Percentiles rank a stretch among this genome's conserved stretches.
phyloP scores from a whole-genome alignment of 495 filamentous ascomycete species.

The Aspergillus coremiiformis region DNA sequence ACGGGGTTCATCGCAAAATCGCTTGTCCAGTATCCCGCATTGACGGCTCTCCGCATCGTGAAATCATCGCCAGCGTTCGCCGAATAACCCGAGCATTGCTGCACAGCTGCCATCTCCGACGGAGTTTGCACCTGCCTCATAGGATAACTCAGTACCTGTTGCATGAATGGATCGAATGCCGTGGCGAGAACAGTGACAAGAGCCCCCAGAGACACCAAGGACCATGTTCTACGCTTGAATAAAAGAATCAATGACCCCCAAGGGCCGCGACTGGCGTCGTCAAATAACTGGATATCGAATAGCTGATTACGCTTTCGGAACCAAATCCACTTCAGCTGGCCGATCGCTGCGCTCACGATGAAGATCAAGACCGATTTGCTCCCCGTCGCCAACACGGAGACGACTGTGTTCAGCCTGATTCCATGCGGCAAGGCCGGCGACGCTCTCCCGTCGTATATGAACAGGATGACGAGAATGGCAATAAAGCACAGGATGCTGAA shows the following conservation, averaged over 20 bases:
- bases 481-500: slow-evolving; percentile 14
- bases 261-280: slow-evolving; percentile 33
- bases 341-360: slow-evolving; percentile 18
- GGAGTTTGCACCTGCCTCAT: no score
- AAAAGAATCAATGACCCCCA: no score
- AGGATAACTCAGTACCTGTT: neutral
- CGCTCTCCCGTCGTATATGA: slow-evolving; percentile 6
- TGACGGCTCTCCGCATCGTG: no score
- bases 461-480: slow-evolving; percentile 9
- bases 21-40: neutral
- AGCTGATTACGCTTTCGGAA: slow-evolving; percentile 20
- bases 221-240: no score
- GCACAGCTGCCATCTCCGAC: no score
- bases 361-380: slow-evolving; percentile 25
- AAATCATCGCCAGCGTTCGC: no score
- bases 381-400: slow-evolving; percentile 26
- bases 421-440: slow-evolving; percentile 3
- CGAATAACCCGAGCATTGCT: no score
- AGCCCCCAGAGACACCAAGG: no score
- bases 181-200: no score
- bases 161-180: slow-evolving; percentile 4
- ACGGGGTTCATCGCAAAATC: neutral
- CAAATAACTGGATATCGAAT: slow-evolving; percentile 23
- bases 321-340: slow-evolving; percentile 35
- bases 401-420: slow-evolving; percentile 26